These are phyloP conservation scores for Suhomyces sp. DNA, from an alignment of 805 yeast species.

Conservation along the genomic window DNA sequence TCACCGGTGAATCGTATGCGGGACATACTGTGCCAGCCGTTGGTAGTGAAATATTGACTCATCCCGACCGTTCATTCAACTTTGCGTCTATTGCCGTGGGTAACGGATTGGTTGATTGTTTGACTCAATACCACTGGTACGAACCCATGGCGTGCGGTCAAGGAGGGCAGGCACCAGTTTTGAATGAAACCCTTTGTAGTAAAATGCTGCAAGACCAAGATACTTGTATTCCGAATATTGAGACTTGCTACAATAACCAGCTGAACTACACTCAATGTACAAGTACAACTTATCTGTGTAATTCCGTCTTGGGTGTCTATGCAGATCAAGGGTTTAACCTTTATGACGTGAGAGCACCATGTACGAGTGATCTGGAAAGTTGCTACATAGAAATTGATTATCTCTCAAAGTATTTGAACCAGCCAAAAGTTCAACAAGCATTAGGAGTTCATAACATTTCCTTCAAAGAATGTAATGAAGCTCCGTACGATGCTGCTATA, in stretches of 20 bases:
- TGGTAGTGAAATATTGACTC: conserved; percentile 19
- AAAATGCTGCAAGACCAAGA: conserved; percentile 31
- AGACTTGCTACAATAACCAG: conserved; percentile 5
- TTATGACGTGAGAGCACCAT: neutral
- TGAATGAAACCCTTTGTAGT: conserved; percentile 28
- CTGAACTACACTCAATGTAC: conserved; percentile 7
- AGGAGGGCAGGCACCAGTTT: conserved; percentile 39
- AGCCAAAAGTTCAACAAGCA: conserved; percentile 48
- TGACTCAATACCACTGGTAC: conserved; percentile 37
- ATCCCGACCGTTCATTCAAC: conserved; percentile 22
- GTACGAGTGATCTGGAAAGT: neutral
- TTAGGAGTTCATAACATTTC: conserved; percentile 41
- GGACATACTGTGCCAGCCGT: conserved; percentile 23
- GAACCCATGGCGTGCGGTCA: conserved; percentile 46
- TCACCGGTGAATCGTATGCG: conserved; percentile 24
- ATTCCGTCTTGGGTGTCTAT: conserved; percentile 3
- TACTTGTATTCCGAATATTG: conserved; percentile 23
- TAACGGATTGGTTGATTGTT: conserved; percentile 44
- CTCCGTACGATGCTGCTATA: conserved; percentile 12
- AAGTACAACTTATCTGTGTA: conserved; percentile 7
- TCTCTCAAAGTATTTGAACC: conserved; percentile 52
- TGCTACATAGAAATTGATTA: conserved; percentile 20
- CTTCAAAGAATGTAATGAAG: conserved; percentile 17
- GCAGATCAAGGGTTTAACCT: conserved; percentile 7
- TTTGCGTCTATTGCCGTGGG: conserved; percentile 41